Base-by-base conservation (phyloP, 331 rosid genomes). In the Pyrus hybrid region DNA sequence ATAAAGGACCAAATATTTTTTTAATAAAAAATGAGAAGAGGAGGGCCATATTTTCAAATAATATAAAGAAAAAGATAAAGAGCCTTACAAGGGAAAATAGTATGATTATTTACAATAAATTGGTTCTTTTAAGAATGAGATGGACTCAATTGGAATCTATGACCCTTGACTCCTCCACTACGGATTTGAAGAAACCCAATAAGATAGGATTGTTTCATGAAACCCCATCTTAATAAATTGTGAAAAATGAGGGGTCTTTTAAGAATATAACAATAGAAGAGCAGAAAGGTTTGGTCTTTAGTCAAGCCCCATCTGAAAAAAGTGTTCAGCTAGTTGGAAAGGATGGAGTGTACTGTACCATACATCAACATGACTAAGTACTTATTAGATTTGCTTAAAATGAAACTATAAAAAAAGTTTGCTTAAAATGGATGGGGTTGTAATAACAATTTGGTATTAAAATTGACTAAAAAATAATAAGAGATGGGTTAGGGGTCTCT, bases 151-250 rank as follows among this genome's bases (percentile, higher is more conserved):
- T 80, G 84, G 86, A 84, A 85, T 85, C 88, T 47, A 80, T 72
- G 79, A 79, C 77, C 88, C 86, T 91, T 91, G 98, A 93, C 98
- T 87, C 82, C 71, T 91, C 97, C 98, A 91, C 97, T 93, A 74
- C 80, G 82, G 63, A 75, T 74, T 84, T 79, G 73, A 80, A 74
- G 78, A 79, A 77, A 83, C 85, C 13, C 21, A 77, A 69, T 43
- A 54, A 63, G 76, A 85, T 26, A 76, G 53, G 64, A 71, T 83
- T 79, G 73, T 77, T 81, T 62, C 88, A 73, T 82, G 79, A 79
- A 83, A 84, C 85, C 70, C 90, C 91, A 83, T 81, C 21, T 61
- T 45, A 63, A 73, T 68, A 43, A 70, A 71, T 68, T 41, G 65
- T 49, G 32, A 17, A 80, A 79, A 65, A 77, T 85, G 64, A 63